Percentiles rank a stretch among this genome's conserved stretches.
These are phyloP conservation scores for Beauveria australis DNA, from an alignment of 2,329 filamentous ascomycete species.

Conservation along the genomic window DNA sequence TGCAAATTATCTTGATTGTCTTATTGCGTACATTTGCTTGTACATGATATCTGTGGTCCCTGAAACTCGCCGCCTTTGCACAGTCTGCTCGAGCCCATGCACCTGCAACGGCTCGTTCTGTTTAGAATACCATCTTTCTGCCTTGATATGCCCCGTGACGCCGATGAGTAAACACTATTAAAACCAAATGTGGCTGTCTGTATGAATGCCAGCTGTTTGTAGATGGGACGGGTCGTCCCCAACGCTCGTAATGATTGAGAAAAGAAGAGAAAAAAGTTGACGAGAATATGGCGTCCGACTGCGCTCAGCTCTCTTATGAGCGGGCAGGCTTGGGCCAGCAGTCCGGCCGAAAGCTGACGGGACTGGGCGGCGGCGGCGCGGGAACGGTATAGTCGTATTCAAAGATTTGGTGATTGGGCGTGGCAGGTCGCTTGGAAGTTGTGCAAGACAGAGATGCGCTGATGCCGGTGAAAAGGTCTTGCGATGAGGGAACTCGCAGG, in stretches of 20 bases:
- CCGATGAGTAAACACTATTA: background rate
- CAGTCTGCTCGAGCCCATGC: background rate
- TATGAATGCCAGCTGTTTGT: background rate
- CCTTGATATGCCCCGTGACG: background rate
- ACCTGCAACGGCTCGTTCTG: background rate
- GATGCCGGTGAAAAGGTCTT: constrained; percentile 46
- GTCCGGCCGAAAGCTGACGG: constrained; percentile 52
- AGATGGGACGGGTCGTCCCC: background rate
- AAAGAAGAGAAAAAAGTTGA: background rate
- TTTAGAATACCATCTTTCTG: background rate
- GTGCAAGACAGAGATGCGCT: constrained; percentile 41
- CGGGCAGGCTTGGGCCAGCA: constrained; percentile 39
- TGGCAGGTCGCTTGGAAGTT: constrained; percentile 31
- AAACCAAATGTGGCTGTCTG: background rate
- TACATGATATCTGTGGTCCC: constrained; percentile 2
- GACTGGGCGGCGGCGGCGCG: constrained; percentile 56
- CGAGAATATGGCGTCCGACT: background rate
- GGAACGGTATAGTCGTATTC: constrained; percentile 56
- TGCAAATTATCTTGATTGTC: background rate
- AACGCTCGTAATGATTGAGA: background rate
- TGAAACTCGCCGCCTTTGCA: background rate
- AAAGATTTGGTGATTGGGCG: constrained; percentile 42
- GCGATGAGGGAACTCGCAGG: constrained; percentile 34
- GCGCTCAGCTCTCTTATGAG: constrained; percentile 17
- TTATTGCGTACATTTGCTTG: background rate